Evolutionary conservation across 768 basidiomycete genomes (phyloP), one percentile per base, ranked within the genome.

Genomic region (Leccinellum luteum): DNA sequence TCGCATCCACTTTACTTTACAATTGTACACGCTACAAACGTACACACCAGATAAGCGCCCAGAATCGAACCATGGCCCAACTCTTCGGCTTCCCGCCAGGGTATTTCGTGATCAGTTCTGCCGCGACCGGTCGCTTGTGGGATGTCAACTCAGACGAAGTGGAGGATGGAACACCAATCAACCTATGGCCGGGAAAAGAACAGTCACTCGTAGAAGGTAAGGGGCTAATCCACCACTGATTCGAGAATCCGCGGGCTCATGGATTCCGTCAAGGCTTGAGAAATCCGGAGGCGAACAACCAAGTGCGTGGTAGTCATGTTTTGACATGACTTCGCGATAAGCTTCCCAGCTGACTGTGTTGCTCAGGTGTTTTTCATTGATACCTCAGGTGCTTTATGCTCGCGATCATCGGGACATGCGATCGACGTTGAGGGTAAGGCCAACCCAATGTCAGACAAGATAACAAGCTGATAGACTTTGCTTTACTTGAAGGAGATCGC

Each of bases 351-450:
- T 59, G 47, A 52, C 19, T 31, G 23, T 49, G 4, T 48, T n/a
- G 7, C 32, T 41, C 52, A 92, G 88, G 88, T 93, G 17, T 93
- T 92, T 75, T 93, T 90, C 74, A 82, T 93, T 53, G 92, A 94
- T 68, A 80, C 82, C 2, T 81, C 83, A 19, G 91, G 92, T 19
- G 84, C 84, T 10, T 72, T 93, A 43, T 93, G 89, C 68, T 90
- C 91, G 9, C 81, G 87, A 62, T 81, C 84, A 4, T 82, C 90
- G 15, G 92, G 92, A 0, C 90, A 92, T 72, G 92, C 90, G 8
- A 75, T 94, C 35, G 91, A 94, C 64, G 73, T 93, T 34, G 84
- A 92, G 78, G 82, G 90, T 87, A 70, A 23, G 73, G 60, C 15
- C 19, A 48, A 50, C 35, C 28, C 25, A 19, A 6, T 51, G 28